phyloP scores from a whole-genome alignment of 164 flowering plant genomes.

The Sextonia rubra region DNA sequence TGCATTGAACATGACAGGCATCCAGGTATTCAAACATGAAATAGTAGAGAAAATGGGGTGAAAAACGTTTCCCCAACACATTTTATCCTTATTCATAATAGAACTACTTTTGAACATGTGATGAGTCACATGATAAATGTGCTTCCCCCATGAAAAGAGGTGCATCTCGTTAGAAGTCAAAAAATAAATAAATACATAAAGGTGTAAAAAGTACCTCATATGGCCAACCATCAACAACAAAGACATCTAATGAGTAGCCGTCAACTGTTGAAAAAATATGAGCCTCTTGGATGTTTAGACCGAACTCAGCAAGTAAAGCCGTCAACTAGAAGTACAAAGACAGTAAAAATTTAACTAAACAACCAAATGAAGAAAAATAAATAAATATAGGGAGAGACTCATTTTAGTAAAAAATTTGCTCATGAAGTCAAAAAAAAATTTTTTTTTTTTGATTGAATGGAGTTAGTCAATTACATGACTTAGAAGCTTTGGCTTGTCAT shows the following conservation, averaged over 20 bases:
- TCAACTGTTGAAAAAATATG: conserved; percentile 92
- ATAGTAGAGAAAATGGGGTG: too few species aligned
- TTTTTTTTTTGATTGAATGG: neutral
- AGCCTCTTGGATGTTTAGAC: conserved; percentile 92
- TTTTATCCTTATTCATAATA: too few species aligned
- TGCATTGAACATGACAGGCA: too few species aligned
- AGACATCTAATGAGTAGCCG: conserved; percentile 92
- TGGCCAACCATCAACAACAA: conserved; percentile 94
- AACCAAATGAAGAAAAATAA: neutral
- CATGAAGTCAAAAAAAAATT: neutral
- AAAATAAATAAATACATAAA: too few species aligned
- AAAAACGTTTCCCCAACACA: too few species aligned
- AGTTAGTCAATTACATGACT: conserved; percentile 24
- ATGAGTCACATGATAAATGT: too few species aligned
- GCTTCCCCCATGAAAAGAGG: too few species aligned
- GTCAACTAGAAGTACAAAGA: conserved; percentile 59
- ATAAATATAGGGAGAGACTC: neutral
- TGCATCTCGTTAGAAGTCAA: neutral
- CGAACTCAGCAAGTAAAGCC: conserved; percentile 72
- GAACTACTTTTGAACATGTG: too few species aligned
- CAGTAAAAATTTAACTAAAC: neutral
- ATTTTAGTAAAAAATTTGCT: neutral
- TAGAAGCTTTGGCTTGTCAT: conserved; percentile 37
- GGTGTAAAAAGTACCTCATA: conserved; percentile 50
- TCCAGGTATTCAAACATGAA: too few species aligned